These are phyloP conservation scores for Termitomyces heimii DNA, from an alignment of 768 basidiomycete species.

Conservation along the genomic window DNA sequence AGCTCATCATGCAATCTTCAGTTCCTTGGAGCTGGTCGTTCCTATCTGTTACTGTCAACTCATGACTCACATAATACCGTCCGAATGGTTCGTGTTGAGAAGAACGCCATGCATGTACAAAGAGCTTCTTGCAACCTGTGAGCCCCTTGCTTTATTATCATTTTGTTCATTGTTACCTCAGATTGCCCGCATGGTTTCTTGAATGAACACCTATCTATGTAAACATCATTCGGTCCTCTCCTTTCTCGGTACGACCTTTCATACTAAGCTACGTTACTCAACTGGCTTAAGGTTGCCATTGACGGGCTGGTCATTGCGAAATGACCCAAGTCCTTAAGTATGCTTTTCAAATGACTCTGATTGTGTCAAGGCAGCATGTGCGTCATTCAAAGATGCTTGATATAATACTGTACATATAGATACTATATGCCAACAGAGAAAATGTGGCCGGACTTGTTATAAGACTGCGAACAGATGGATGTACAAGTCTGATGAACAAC, in stretches of 20 bases:
- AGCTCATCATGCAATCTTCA: not conserved
- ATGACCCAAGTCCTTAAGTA: not conserved
- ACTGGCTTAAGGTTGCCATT: constrained; percentile 25
- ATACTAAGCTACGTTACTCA: constrained; percentile 13
- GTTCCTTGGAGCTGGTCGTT: constrained; percentile 31
- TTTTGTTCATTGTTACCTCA: not conserved
- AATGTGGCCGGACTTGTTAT: constrained; percentile 1
- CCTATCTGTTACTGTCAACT: not conserved
- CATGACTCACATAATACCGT: not conserved
- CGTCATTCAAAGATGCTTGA: not conserved
- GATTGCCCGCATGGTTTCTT: not conserved
- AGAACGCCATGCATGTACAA: constrained; percentile 32
- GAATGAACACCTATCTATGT: constrained; percentile 21
- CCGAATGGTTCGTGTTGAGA: not conserved
- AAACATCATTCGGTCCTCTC: constrained; percentile 31
- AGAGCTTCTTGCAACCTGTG: constrained; percentile 30
- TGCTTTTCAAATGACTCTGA: not conserved
- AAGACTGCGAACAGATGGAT: constrained; percentile 6
- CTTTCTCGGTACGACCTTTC: constrained; percentile 15
- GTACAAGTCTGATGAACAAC: constrained; percentile 18
- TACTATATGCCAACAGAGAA: constrained; percentile 9
- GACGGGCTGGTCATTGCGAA: constrained; percentile 3
- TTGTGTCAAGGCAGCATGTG: not conserved
- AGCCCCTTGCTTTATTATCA: constrained; percentile 1
- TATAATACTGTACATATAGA: constrained; percentile 12